Percentiles rank a stretch among this genome's conserved stretches.
Evolutionary conservation across 1,284 basidiomycete genomes (phyloP).

Genomic region (Ceratorhiza oryzae-sativae): DNA sequence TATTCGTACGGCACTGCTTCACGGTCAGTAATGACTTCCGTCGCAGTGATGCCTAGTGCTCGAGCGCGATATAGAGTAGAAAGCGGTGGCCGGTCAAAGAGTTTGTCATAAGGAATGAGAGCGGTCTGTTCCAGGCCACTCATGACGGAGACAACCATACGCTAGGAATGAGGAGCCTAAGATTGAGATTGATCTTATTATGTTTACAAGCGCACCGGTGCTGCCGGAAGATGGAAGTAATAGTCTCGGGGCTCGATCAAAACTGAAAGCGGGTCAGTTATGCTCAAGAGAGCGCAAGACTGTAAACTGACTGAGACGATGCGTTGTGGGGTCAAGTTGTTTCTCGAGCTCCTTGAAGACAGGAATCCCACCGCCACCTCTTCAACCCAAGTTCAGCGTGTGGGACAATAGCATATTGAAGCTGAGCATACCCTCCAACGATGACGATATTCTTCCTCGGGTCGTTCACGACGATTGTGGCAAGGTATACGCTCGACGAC

Average conservation of each 20-base stretch:
- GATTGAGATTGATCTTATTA: background rate
- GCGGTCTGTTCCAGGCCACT: constrained; percentile 51
- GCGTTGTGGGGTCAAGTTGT: constrained; percentile 12
- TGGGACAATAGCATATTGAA: too few species aligned
- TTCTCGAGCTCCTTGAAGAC: constrained; percentile 27
- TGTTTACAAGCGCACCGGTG: constrained; percentile 3
- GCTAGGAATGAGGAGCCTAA: constrained; percentile 35
- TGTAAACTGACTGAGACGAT: constrained; percentile 4
- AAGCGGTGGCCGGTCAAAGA: constrained; percentile 1
- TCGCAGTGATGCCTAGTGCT: constrained; percentile 22
- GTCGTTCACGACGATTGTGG: background rate
- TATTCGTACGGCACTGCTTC: constrained; percentile 39
- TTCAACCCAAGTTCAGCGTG: background rate
- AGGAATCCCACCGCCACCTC: constrained; percentile 13
- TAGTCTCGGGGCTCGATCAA: constrained; percentile 35
- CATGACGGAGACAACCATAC: constrained; percentile 50
- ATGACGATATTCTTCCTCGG: constrained; percentile 24
- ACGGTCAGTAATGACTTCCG: constrained; percentile 32
- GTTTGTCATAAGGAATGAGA: constrained; percentile 50
- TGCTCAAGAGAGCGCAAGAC: background rate
- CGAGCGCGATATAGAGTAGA: constrained; percentile 10
- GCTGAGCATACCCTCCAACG: constrained; percentile 24
- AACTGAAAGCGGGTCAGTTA: constrained; percentile 44
- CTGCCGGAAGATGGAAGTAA: constrained; percentile 18
- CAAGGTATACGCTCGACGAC: background rate